Base-by-base conservation (phyloP, 2,329 filamentous ascomycete genomes). In the Sporothrix euskadiensis region DNA sequence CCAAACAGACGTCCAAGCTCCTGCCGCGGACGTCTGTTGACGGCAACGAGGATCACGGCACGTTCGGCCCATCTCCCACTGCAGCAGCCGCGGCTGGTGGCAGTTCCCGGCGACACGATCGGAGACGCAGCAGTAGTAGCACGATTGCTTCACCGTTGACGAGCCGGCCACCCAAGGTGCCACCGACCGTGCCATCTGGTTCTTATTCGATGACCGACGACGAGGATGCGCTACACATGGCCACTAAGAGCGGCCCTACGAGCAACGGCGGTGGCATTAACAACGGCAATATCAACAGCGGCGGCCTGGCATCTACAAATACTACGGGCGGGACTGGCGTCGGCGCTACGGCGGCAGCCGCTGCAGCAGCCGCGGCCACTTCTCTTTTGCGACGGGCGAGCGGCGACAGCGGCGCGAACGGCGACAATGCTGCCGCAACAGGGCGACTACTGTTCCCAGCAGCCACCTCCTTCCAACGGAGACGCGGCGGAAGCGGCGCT, bases 151-250 rank as follows among this genome's bases (percentile, higher is more conserved):
- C 70, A 19, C 73, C 65, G n/a, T 32, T 54, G 65, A 63, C 44
- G 26, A 66, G 52, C 61, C 66, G 12, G 61, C 73, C 19, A 69
- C 71, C 63, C 8, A 76, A 79, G 41, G 30, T 41, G 39, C 77
- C 77, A 70, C 79, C 85, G 57, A 84, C 85, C 39, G 88, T 86
- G 77, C 86, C 88, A 47, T 85, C 85, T 26, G 85, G 89, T 74
- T 86, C 88, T 16, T 88, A 92, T 78, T 92, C 91, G 35, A 94
- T 92, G 3, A 97, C 93, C 0, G 93, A 97, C 79, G 94, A 97
- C 74, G 94, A 97, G 75, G 93, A 97, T 69, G 82, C 88, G 19
- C 83, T 94, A 41, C 89, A 91, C 52, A 90, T 94, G 73, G 84
- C 87, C 22, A 61, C 65, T 10, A 73, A 75, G 35, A 57, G 41